Base-by-base conservation (phyloP, 2,329 filamentous ascomycete species). In the Sporothrix inflata region DNA sequence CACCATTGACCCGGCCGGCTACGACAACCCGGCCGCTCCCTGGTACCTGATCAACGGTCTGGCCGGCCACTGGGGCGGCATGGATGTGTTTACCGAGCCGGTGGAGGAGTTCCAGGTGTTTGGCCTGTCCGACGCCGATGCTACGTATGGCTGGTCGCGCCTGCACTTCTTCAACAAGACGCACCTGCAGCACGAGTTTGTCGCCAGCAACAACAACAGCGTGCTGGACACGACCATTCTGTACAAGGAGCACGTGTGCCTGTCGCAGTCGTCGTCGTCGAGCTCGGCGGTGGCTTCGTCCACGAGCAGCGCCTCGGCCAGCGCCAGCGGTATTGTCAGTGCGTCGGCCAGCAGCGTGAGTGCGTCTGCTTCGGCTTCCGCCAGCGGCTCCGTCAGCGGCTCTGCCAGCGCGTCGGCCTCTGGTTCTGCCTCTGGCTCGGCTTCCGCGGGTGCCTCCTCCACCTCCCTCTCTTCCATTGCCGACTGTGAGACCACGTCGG, bases 81-180 rank as follows among this genome's bases (percentile, higher is more conserved):
- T 79, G 38, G 76, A 78, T 70, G 2, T 19, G 6, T 63, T 75
- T n/a, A 34, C 51, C 11, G 30, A 34, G 14, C 74, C 71, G 27
- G 47, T 67, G 11, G 49, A 74, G 40, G 12, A 34, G 19, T 77
- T 75, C 71, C 73, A 71, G 21, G 76, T 73, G 21, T 82, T 79
- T 71, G 75, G 75, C 7, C 76, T 78, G 8, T 78, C 77, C 69
- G 76, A 77, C 14, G 71, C 73, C 55, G 77, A 82, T 67, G 76
- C 75, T 12, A 78, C 76, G 7, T 84, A 82, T 72, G 79, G 81
- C 30, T 83, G 80, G 79, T 79, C 76, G 61, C 77, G 75, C 55
- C 75, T 84, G 60, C 81, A 79, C 1, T 82, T 84, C 73, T 81
- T 82, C 75, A 83, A 83, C 75, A 76, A 77, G 68, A 79, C 80